Conservation (phyloP, 768 basidiomycete species). For the Albatrellus ellisii region DNA sequence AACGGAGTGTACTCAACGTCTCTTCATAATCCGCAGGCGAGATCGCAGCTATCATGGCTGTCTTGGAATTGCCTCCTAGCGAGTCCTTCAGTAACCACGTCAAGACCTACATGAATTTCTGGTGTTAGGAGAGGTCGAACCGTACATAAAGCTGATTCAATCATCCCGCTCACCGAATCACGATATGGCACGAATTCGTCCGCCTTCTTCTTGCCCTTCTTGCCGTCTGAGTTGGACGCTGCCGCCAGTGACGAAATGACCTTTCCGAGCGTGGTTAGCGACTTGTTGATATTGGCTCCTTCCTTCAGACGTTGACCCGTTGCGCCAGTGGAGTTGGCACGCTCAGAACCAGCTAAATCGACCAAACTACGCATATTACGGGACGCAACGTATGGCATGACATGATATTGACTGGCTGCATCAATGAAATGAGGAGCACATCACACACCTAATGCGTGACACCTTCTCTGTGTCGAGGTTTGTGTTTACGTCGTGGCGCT, state of each 20-base stretch:
- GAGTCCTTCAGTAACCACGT: slow-evolving; percentile 99
- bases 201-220: slow-evolving; percentile 60
- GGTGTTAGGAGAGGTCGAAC: background rate
- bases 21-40: slow-evolving; percentile 98
- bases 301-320: slow-evolving; percentile 94
- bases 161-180: slow-evolving; percentile 85
- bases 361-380: slow-evolving; percentile 47
- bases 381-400: background rate
- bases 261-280: slow-evolving; percentile 92
- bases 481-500: slow-evolving; percentile 69
- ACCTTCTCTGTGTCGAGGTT: slow-evolving; percentile 96
- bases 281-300: slow-evolving; percentile 98
- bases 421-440: background rate
- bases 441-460: slow-evolving; percentile 78
- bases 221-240: slow-evolving; percentile 41
- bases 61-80: slow-evolving; percentile 93
- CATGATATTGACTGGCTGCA: background rate
- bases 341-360: slow-evolving; percentile 92
- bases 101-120: slow-evolving; percentile 45
- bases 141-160: background rate
- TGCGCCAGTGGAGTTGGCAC: slow-evolving; percentile 95
- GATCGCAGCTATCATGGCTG: slow-evolving; percentile 99
- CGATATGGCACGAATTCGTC: slow-evolving; percentile 96
- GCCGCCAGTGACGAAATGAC: slow-evolving; percentile 83
- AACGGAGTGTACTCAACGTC: slow-evolving; percentile 90